phyloP scores from a whole-genome alignment of 495 filamentous ascomycete species.

The Parachaetomium inaequale region DNA sequence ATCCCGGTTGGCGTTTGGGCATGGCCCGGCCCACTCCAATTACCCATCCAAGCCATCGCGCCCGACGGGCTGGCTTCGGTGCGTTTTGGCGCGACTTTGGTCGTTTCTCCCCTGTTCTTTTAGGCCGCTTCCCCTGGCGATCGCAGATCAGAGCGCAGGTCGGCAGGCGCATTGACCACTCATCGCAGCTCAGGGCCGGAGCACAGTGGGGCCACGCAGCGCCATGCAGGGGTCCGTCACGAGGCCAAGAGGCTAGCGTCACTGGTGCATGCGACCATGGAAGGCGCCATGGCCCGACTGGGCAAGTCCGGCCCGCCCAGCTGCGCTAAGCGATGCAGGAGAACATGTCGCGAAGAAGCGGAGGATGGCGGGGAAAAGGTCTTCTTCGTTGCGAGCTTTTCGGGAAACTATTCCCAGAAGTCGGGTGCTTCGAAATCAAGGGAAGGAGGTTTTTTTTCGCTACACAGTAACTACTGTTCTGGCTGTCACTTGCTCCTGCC shows the following conservation, averaged over 20 bases:
- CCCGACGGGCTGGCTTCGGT: background rate
- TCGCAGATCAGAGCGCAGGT: constrained; percentile 7
- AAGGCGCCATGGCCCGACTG: background rate
- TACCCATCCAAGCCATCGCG: too few species aligned
- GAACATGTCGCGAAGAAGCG: background rate
- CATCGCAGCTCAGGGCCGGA: background rate
- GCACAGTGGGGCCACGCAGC: constrained; percentile 7
- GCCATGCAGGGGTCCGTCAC: constrained; percentile 9
- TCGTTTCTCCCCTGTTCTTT: background rate
- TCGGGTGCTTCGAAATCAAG: background rate
- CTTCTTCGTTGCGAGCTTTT: background rate
- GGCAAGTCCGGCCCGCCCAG: background rate
- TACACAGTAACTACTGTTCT: background rate
- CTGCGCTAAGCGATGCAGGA: constrained; percentile 5
- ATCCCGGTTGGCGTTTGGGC: background rate
- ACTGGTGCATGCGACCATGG: background rate
- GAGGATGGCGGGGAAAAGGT: background rate
- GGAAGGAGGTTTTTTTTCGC: background rate
- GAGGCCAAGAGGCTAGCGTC: background rate
- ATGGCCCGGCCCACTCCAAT: background rate
- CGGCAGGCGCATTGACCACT: constrained; percentile 3
- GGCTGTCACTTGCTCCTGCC: background rate
- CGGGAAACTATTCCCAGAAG: background rate
- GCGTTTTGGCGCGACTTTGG: background rate
- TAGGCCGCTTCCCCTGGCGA: constrained; percentile 17